Percentiles rank a stretch among this genome's conserved stretches.
Conservation (phyloP, 495 filamentous ascomycete genomes). For the Hyaloscypha hepaticicola region DNA sequence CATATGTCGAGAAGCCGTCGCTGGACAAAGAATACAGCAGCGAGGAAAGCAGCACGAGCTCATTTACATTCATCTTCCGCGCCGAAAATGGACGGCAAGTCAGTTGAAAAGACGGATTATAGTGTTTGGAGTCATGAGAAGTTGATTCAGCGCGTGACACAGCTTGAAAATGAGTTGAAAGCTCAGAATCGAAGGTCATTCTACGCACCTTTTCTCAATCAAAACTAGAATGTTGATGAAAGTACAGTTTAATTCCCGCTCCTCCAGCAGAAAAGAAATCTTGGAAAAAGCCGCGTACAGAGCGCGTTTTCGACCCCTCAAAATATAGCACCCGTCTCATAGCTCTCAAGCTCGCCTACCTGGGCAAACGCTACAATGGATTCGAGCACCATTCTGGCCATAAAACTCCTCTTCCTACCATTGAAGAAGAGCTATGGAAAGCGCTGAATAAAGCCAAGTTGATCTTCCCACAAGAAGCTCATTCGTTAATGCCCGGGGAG, state of each 20-base stretch:
- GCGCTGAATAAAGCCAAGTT: conserved; percentile 76
- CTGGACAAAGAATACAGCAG: conserved; percentile 12
- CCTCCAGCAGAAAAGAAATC: conserved; percentile 19
- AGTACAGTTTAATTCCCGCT: conserved; percentile 18
- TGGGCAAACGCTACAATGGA: conserved; percentile 87
- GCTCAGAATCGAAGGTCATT: conserved; percentile 41
- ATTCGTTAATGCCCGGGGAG: conserved; percentile 34
- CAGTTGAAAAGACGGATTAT: conserved; percentile 29
- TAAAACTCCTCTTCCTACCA: conserved; percentile 66
- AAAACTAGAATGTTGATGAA: not conserved
- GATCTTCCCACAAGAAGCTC: conserved; percentile 64
- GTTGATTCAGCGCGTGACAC: conserved; percentile 62
- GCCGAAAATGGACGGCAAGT: conserved; percentile 12
- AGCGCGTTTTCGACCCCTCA: conserved; percentile 66
- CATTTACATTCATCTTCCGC: not conserved
- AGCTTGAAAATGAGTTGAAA: conserved; percentile 62
- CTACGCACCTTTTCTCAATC: not conserved
- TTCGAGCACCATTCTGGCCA: conserved; percentile 77
- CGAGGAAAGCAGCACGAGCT: conserved; percentile 19
- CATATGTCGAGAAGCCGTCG: conserved; percentile 18
- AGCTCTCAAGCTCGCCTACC: conserved; percentile 90
- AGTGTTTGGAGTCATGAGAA: conserved; percentile 61
- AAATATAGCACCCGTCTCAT: conserved; percentile 82
- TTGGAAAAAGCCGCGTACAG: conserved; percentile 39
- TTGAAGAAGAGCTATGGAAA: conserved; percentile 92